These are phyloP conservation scores for Kwoniella sp. DNA, from an alignment of 768 basidiomycete genomes.

Conservation along the genomic window DNA sequence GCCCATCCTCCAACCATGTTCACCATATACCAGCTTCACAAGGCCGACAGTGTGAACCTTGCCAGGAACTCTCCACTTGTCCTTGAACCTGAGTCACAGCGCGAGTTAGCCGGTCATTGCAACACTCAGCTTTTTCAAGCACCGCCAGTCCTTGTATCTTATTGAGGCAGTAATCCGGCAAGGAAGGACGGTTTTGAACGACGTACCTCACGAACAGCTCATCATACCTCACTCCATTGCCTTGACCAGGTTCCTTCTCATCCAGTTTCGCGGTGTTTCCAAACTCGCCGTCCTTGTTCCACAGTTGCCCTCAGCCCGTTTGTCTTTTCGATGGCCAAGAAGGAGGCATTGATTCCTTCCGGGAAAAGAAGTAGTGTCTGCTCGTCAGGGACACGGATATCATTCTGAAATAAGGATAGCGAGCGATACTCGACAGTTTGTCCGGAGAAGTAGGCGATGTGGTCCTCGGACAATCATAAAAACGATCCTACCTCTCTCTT, in stretches of 20 bases:
- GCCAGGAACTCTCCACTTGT: slow-evolving; percentile 38
- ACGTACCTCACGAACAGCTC: slow-evolving; percentile 30
- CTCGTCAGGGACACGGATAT: neutral
- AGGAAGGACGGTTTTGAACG: neutral
- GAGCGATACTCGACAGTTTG: neutral
- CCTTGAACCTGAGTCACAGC: slow-evolving; percentile 37
- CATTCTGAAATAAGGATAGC: neutral
- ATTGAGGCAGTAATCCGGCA: too few species aligned
- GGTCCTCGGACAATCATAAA: slow-evolving; percentile 20
- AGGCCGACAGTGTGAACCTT: slow-evolving; percentile 33
- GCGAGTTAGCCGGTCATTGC: too few species aligned
- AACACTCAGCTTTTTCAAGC: too few species aligned
- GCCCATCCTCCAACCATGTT: slow-evolving; percentile 64
- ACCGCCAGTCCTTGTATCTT: too few species aligned
- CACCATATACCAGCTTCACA: slow-evolving; percentile 9
- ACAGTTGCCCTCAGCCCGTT: slow-evolving; percentile 66
- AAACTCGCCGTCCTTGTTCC: slow-evolving; percentile 67
- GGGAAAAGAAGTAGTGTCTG: neutral
- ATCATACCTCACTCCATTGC: slow-evolving; percentile 29
- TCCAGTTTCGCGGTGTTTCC: slow-evolving; percentile 60
- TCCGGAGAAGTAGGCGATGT: slow-evolving; percentile 8
- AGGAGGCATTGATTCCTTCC: neutral
- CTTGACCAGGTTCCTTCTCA: neutral
- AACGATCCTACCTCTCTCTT: neutral
- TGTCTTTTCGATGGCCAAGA: neutral